phyloP scores from a whole-genome alignment of 148 eudicot species.

The Chenopodium quinoa region DNA sequence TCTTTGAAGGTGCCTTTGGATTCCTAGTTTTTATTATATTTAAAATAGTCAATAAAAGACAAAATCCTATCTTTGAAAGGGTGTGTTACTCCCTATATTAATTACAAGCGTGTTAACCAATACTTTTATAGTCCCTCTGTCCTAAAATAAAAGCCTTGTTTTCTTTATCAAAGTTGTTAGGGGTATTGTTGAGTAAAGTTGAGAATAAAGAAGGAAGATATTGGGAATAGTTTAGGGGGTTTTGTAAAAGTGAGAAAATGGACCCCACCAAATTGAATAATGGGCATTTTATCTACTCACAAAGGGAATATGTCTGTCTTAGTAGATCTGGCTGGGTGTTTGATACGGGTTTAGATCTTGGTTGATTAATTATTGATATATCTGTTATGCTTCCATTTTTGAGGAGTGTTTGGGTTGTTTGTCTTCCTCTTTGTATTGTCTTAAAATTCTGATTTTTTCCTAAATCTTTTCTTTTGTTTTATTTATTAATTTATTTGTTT shows the following conservation, averaged over 20 bases:
- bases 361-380: not conserved
- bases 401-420: not conserved
- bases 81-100: not conserved
- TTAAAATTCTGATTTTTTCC: not conserved
- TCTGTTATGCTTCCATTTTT: not conserved
- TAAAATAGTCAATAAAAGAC: not conserved
- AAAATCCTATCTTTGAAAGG: not conserved
- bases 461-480: too few relatives aligned
- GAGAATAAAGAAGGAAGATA: too few relatives aligned
- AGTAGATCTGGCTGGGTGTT: not conserved
- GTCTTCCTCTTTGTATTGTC: not conserved
- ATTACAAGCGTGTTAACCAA: too few relatives aligned
- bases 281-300: too few relatives aligned
- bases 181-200: too few relatives aligned
- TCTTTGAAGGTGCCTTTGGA: not conserved
- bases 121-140: too few relatives aligned
- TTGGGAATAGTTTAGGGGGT: too few relatives aligned
- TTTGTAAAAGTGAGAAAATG: too few relatives aligned
- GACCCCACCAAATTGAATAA: too few relatives aligned
- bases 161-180: too few relatives aligned
- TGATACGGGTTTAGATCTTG: not conserved
- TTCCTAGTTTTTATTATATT: not conserved
- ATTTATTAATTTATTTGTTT: too few relatives aligned
- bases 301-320: not conserved
- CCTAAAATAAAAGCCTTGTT: too few relatives aligned